Conservation (phyloP, 306 rosid genomes). For the Begonia peltatifolia region DNA sequence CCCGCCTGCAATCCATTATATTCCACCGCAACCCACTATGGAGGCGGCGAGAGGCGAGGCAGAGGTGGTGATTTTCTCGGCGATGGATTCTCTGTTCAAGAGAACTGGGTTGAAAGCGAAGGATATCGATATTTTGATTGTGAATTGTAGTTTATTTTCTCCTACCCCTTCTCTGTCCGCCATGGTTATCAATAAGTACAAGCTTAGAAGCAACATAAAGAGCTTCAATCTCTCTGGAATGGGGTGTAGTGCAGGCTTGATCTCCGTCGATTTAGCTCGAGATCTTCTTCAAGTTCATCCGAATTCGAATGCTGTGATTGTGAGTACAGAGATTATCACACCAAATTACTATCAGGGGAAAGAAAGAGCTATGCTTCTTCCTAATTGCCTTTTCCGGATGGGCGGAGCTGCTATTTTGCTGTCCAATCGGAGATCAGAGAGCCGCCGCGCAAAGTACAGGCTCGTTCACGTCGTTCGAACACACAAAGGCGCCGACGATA, state of each 20-base stretch:
- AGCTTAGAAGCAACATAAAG: slow-evolving; percentile 56
- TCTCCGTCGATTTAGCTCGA: slow-evolving; percentile 64
- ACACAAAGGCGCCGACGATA: slow-evolving; percentile 60
- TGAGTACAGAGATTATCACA: slow-evolving; percentile 75
- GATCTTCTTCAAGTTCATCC: slow-evolving; percentile 80
- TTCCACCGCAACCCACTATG: slow-evolving; percentile 84
- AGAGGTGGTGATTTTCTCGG: slow-evolving; percentile 59
- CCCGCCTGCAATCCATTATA: slow-evolving; percentile 25
- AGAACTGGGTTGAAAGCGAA: slow-evolving; percentile 62
- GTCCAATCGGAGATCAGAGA: slow-evolving; percentile 36
- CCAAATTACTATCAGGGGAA: slow-evolving; percentile 80
- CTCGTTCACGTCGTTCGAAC: slow-evolving; percentile 65
- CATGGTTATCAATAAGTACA: slow-evolving; percentile 75
- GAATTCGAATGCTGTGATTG: slow-evolving; percentile 31
- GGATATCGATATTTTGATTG: slow-evolving; percentile 53
- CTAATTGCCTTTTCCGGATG: slow-evolving; percentile 79
- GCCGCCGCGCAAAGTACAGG: slow-evolving; percentile 48
- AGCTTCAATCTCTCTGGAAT: slow-evolving; percentile 85
- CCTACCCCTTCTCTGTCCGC: slow-evolving; percentile 79
- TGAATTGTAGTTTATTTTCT: slow-evolving; percentile 67
- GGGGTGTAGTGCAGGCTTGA: slow-evolving; percentile 80
- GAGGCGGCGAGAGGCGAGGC: slow-evolving; percentile 65
- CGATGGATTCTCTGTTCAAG: slow-evolving; percentile 46
- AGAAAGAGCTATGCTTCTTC: slow-evolving; percentile 81
- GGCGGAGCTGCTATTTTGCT: slow-evolving; percentile 72